These are phyloP conservation scores for Penicillium robsamsonii DNA, from an alignment of 495 filamentous ascomycete species.

Conservation along the genomic window DNA sequence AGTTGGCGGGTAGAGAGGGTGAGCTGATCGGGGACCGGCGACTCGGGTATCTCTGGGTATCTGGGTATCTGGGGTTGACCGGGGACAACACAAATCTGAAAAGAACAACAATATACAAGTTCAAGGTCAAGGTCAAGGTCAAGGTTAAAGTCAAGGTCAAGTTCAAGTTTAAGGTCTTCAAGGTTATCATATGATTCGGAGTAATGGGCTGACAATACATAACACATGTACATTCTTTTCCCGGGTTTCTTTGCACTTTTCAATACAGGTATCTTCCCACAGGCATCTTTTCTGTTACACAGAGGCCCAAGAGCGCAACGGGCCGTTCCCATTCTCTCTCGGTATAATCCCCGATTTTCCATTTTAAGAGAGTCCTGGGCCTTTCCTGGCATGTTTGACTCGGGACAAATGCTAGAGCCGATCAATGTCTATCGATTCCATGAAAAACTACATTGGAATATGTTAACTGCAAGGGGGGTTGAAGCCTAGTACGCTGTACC, in stretches of 20 bases:
- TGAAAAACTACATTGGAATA: not conserved
- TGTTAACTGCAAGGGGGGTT: constrained; percentile 4
- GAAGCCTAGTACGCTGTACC: not conserved
- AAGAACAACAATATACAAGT: too few species aligned
- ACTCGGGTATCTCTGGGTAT: constrained; percentile 5
- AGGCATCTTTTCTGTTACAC: too few species aligned
- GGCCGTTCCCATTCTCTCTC: constrained; percentile 7
- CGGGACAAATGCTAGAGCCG: not conserved
- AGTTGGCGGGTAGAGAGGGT: not conserved
- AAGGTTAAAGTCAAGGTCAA: too few species aligned
- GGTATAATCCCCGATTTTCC: constrained; percentile 3
- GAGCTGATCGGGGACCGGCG: constrained; percentile 2
- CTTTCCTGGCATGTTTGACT: constrained; percentile 3
- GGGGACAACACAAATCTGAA: not conserved
- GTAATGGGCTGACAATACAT: too few species aligned
- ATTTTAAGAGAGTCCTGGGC: not conserved
- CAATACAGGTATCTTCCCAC: too few species aligned
- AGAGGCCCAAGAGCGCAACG: constrained; percentile 3
- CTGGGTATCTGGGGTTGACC: not conserved
- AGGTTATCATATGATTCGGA: too few species aligned
- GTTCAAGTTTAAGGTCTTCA: too few species aligned
- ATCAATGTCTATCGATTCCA: not conserved
- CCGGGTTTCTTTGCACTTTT: too few species aligned
- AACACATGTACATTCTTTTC: too few species aligned
- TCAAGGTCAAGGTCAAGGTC: too few species aligned